These are phyloP conservation scores for Cladobotryum mycophilum DNA, from an alignment of 2,329 filamentous ascomycete species.

Conservation along the genomic window DNA sequence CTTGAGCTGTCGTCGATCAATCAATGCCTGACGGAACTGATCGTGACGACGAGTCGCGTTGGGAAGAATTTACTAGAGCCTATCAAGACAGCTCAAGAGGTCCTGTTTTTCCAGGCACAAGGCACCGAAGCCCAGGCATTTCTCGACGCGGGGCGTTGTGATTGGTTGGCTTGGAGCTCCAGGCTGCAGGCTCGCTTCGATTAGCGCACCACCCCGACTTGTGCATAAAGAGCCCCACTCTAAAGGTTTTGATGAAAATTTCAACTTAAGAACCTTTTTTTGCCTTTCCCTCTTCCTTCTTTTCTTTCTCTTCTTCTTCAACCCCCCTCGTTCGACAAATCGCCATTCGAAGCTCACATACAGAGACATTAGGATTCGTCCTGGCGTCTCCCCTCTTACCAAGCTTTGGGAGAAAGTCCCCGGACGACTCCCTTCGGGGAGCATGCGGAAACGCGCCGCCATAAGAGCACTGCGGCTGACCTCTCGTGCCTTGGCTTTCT, in stretches of 20 bases:
- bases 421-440: constrained; percentile 62
- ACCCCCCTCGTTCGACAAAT: constrained; percentile 97
- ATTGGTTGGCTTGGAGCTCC: constrained; percentile 17
- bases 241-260: constrained; percentile 20
- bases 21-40: too few species aligned
- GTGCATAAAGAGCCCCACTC: constrained; percentile 16
- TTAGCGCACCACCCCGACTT: constrained; percentile 14
- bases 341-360: constrained; percentile 99
- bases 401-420: constrained; percentile 99
- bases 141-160: constrained; percentile 18
- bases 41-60: constrained; percentile 6
- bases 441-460: constrained; percentile 97
- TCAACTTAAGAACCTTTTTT: constrained; percentile 12
- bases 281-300: constrained; percentile 30
- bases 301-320: constrained; percentile 36
- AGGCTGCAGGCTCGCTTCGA: constrained; percentile 1
- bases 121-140: constrained; percentile 10
- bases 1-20: too few species aligned
- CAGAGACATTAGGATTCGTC: constrained; percentile 50
- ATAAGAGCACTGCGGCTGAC: constrained; percentile 98
- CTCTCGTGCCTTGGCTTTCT: constrained; percentile 51
- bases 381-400: constrained; percentile 28
- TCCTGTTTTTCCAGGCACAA: constrained; percentile 10
- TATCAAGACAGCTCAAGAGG: neutral
- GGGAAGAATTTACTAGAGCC: constrained; percentile 5